A percentile compares a stretch with the other conserved stretches of the same genome.
Conservation (phyloP, 441 rosid species). For the Sinapis alba region DNA sequence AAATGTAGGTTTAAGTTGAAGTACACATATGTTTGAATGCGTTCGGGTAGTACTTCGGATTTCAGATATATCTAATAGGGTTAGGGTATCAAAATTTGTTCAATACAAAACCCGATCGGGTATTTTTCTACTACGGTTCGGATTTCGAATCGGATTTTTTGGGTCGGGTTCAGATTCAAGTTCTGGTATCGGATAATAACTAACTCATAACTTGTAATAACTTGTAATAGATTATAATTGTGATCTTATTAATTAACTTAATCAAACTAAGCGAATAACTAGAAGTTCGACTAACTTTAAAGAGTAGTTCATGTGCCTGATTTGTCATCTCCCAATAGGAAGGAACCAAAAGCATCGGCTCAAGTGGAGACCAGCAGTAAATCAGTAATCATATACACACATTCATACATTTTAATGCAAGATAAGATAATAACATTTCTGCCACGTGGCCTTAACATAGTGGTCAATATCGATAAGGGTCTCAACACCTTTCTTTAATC, state of each 20-base stretch:
- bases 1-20: too few species aligned
- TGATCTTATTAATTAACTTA: neutral
- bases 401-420: conserved; percentile 24
- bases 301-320: neutral
- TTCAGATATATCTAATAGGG: too few species aligned
- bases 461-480: conserved; percentile 34
- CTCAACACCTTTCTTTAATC: conserved; percentile 35
- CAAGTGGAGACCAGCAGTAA: conserved; percentile 23
- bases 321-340: conserved; percentile 3
- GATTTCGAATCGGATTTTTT: too few species aligned
- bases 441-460: conserved; percentile 32
- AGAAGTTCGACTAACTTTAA: neutral
- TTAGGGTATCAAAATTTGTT: too few species aligned
- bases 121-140: too few species aligned
- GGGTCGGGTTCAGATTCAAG: too few species aligned
- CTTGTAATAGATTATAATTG: neutral
- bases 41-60: too few species aligned
- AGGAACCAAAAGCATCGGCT: conserved; percentile 23
- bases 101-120: too few species aligned
- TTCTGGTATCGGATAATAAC: too few species aligned
- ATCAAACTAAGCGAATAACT: neutral
- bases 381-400: conserved; percentile 24
- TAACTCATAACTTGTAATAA: neutral
- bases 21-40: too few species aligned
- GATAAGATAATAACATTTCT: conserved; percentile 30